Base-by-base conservation (phyloP, 352 stramenopile genomes). In the Phytophthora pseudosyringae region DNA sequence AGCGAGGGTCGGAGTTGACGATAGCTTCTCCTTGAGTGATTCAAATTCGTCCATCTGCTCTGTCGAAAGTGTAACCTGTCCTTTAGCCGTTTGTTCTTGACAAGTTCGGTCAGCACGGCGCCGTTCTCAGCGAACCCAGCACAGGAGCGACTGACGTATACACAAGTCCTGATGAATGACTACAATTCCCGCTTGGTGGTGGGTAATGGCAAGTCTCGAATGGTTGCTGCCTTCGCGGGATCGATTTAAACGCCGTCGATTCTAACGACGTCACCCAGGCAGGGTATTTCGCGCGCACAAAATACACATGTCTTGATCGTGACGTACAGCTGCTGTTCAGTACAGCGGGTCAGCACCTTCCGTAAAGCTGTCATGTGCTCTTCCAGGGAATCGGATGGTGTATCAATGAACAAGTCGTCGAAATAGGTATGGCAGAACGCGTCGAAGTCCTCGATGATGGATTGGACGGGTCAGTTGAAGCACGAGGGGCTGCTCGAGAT, bases 401-500 rank as follows among this genome's bases (percentile, higher is more conserved):
- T 47, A 29, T 16, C 31, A 6, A 47, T 9, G 9, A 47, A 31
- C 8, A 47, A 13, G 11, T 31, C 41, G 16, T 47, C 41, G 10
- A 47, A 47, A 12, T 47, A 47, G 18, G 41, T 47, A 4, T 32
- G 31, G 16, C 41, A 47, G 13, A 47, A 32, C 18, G 31, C 41
- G 12, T 4, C 26, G 15, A 32, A 32, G 41, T 47, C 21, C 1
- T 7, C 21, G 6, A 47, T n/a, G 4, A 32, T 47, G 16, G 8
- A 4, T 41, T 64, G 44, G 3, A 64, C 44, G 7, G 49, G 25
- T 7, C 45, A 45, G 15, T 66, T 54, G 5, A 59, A 59, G 3
- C 13, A 51, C 3, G 57, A 58, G 11, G 57, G 47, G 7, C 58
- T 59, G 18, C 58, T 46, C 4, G 58, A 53, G 5, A 65, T 15